Base-by-base conservation (phyloP, 441 rosid species). In the Bocquillonia castaneifolia region DNA sequence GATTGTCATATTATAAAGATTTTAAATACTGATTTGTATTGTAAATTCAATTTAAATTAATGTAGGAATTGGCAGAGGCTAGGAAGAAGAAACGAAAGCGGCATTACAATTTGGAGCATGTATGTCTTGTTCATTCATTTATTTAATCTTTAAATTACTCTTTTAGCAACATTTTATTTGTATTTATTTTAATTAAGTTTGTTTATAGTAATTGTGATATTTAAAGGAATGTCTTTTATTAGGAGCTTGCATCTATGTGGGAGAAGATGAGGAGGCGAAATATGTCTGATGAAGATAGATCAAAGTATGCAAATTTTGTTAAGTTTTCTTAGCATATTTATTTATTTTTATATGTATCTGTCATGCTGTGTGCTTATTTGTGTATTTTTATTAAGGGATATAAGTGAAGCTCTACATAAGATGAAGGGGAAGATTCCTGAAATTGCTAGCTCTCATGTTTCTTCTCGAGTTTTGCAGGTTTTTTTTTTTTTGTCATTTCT, bases 391-490 rank as follows among this genome's bases (percentile, higher is more conserved):
- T 31, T 44, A 65, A 90, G 99, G 81, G 76, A 85, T 68, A 80
- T 90, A 65, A 84, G 85, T 53, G 88, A 87, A 78, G 98, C 97
- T 69, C 31, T 92, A 40, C 71, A 71, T 55, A 90, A 90, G 82
- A 90, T 87, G 97, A 87, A 90, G 74, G 97, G 93, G 15, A 90
- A 94, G 83, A 89, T 94, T 72, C 88, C 91, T 13, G 95, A 88
- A 72, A 90, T 92, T 74, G 96, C 96, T 53, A 74, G 78, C 58
- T 85, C 99, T 64, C 88, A 90, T 72, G 88, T 94, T 66, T 87
- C 94, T 55, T 91, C 99, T 28, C 97, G 97, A 56, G 92, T 94
- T 72, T 82, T 94, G 77, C 98, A 92, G 98, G 99, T 55, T 66
- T 50, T 32, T 34, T 55, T 47, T 42, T 32, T 45, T 60, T 73